A percentile compares a stretch with the other conserved stretches of the same genome.
These are phyloP conservation scores for Cystobasidium ongulense DNA, from an alignment of 768 basidiomycete species.

Conservation along the genomic window DNA sequence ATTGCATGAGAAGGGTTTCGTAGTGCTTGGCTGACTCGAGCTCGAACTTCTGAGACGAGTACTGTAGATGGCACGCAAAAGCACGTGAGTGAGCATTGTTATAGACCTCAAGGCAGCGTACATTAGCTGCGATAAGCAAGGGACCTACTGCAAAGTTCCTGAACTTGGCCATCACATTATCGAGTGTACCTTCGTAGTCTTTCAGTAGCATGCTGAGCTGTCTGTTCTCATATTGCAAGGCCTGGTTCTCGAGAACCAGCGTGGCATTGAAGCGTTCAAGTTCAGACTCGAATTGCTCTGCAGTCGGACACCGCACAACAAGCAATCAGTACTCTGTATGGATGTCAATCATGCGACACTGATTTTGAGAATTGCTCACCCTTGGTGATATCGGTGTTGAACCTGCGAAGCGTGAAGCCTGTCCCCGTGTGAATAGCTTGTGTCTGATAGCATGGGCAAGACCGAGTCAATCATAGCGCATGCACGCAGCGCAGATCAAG, in stretches of 20 bases:
- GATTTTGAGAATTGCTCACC: slow-evolving; percentile 49
- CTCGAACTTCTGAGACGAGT: slow-evolving; percentile 87
- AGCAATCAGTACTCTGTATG: not conserved
- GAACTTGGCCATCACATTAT: slow-evolving; percentile 94
- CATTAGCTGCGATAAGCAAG: not conserved
- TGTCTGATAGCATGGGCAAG: slow-evolving; percentile 48
- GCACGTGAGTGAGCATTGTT: slow-evolving; percentile 9
- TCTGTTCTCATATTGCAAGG: slow-evolving; percentile 85
- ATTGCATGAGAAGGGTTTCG: slow-evolving; percentile 59
- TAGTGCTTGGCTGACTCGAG: slow-evolving; percentile 80
- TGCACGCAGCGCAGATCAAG: not conserved
- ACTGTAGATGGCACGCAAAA: slow-evolving; percentile 48
- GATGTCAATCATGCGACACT: not conserved
- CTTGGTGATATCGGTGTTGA: slow-evolving; percentile 78
- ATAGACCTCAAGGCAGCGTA: too few species aligned
- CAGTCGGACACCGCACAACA: not conserved
- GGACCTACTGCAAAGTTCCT: slow-evolving; percentile 66
- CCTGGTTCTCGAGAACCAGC: slow-evolving; percentile 86
- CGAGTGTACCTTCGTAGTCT: slow-evolving; percentile 89
- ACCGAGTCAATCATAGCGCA: not conserved
- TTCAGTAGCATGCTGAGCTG: slow-evolving; percentile 79
- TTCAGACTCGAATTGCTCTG: slow-evolving; percentile 87
- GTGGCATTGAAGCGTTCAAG: slow-evolving; percentile 82
- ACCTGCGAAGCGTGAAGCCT: slow-evolving; percentile 70
- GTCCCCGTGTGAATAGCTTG: slow-evolving; percentile 64